Evolutionary conservation across 2,329 filamentous ascomycete species (phyloP).

Genomic region (Xylaria sp.): DNA sequence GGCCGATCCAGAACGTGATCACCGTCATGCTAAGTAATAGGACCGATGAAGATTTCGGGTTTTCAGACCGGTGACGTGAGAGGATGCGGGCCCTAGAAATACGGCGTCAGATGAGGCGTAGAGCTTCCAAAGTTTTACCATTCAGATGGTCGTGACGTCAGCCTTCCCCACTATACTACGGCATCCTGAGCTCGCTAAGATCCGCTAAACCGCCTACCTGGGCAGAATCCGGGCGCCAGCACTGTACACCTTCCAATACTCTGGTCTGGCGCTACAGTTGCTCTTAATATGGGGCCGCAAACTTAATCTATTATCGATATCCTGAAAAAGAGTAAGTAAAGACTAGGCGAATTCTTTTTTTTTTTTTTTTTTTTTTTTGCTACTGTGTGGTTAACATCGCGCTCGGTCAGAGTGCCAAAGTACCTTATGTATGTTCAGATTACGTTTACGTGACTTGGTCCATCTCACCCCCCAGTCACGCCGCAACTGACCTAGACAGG

Average conservation of each 20-base stretch:
- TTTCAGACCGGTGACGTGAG: constrained; percentile 11
- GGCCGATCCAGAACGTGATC: constrained; percentile 8
- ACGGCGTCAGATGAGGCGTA: constrained; percentile 13
- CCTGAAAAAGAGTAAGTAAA: too few relatives aligned
- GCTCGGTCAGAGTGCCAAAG: too few relatives aligned
- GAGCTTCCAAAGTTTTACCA: not conserved
- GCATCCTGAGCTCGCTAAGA: not conserved
- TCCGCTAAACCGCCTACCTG: not conserved
- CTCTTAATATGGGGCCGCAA: too few relatives aligned
- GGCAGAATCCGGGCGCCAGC: not conserved
- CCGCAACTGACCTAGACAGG: not conserved
- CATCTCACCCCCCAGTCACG: not conserved
- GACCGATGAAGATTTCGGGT: constrained; percentile 6
- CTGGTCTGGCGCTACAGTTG: too few relatives aligned
- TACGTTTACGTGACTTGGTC: not conserved
- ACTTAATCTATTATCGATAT: too few relatives aligned
- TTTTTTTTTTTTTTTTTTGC: too few relatives aligned
- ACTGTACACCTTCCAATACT: not conserved
- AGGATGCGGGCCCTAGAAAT: not conserved
- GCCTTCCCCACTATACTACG: not conserved
- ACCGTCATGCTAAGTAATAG: constrained; percentile 17
- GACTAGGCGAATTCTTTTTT: too few relatives aligned
- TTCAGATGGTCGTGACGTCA: constrained; percentile 10
- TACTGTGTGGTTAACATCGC: too few relatives aligned
- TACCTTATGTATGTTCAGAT: too few relatives aligned